Evolutionary conservation across 371 early-diverging fungal genomes (phyloP).

Genomic region (Actinomortierella wolfii): DNA sequence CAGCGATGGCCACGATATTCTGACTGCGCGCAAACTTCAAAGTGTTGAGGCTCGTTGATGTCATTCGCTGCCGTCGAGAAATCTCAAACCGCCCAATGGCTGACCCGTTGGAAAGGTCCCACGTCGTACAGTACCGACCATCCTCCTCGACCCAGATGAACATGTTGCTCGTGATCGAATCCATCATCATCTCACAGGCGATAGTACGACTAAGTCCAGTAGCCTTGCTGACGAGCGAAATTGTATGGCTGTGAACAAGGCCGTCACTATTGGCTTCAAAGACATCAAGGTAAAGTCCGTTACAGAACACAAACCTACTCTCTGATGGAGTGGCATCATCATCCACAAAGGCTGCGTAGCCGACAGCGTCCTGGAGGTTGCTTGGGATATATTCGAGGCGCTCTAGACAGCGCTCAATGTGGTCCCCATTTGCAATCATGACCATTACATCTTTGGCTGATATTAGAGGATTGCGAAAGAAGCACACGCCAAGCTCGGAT

Average conservation of each 20-base stretch:
- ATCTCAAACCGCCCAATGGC: too few species aligned
- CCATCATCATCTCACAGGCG: constrained; percentile 47
- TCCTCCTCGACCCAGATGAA: constrained; percentile 47
- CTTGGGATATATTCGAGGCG: background rate
- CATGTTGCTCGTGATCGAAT: constrained; percentile 29
- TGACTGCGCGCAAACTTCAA: too few species aligned
- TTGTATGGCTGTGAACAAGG: constrained; percentile 14
- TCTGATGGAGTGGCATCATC: background rate
- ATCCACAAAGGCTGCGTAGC: constrained; percentile 53
- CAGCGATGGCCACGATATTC: constrained; percentile 26
- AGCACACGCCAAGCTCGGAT: too few species aligned
- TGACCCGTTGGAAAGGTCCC: constrained; percentile 39
- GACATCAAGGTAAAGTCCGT: constrained; percentile 34
- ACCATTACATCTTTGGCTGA: too few species aligned
- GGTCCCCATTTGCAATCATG: too few species aligned
- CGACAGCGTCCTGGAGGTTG: constrained; percentile 53
- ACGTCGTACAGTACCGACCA: constrained; percentile 41
- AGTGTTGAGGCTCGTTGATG: too few species aligned
- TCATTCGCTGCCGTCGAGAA: too few species aligned
- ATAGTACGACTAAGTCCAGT: constrained; percentile 37
- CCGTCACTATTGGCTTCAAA: constrained; percentile 11
- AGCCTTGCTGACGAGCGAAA: constrained; percentile 23
- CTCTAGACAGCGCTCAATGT: too few species aligned
- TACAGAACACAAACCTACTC: constrained; percentile 26
- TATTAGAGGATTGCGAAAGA: too few species aligned